phyloP scores from a whole-genome alignment of 257 asterid genomes.

The Solanum arcanum region DNA sequence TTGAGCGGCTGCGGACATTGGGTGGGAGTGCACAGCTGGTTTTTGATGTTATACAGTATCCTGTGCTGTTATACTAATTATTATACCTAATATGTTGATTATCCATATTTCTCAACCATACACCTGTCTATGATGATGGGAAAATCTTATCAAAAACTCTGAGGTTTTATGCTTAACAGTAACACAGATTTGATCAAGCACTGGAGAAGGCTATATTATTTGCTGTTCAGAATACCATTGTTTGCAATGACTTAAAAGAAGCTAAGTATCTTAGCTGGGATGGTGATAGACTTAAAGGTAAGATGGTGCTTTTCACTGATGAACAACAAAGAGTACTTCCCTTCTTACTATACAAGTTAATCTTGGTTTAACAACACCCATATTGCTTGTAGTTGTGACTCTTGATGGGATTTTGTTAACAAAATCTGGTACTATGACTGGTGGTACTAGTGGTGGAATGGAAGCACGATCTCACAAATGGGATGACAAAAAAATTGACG shows the following conservation, averaged over 20 bases:
- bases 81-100: neutral
- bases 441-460: conserved; percentile 98
- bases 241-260: conserved; percentile 85
- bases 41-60: conserved; percentile 96
- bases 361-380: neutral
- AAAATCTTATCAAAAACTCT: neutral
- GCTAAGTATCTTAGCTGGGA: conserved; percentile 96
- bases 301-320: neutral
- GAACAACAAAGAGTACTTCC: neutral
- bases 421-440: conserved; percentile 99
- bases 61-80: conserved; percentile 16
- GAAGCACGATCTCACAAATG: conserved; percentile 98
- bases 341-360: neutral
- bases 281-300: conserved; percentile 88
- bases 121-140: neutral
- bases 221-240: conserved; percentile 96
- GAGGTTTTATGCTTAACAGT: conserved; percentile 41
- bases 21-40: conserved; percentile 88
- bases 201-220: conserved; percentile 84
- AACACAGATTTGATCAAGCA: conserved; percentile 52
- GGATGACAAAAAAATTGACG: conserved; percentile 92
- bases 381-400: conserved; percentile 59
- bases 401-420: conserved; percentile 83
- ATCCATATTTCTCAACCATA: neutral
- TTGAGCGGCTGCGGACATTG: conserved; percentile 80